Percentiles rank a stretch among this genome's conserved stretches.
phyloP scores from a whole-genome alignment of 371 early-diverging fungal species.

The Mortierella sp. region DNA sequence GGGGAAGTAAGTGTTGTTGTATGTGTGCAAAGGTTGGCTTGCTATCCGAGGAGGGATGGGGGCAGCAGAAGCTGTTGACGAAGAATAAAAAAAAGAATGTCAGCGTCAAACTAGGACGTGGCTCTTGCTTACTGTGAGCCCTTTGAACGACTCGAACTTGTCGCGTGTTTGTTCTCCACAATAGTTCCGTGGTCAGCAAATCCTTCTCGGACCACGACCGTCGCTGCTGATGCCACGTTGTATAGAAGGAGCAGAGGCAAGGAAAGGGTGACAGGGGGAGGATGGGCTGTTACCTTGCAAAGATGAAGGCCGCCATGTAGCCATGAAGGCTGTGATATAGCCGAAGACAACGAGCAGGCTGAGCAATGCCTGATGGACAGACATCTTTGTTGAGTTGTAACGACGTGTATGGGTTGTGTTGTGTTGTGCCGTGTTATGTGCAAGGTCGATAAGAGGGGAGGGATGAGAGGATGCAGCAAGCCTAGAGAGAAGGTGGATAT shows the following conservation, averaged over 20 bases:
- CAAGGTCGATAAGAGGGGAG: too few relatives aligned
- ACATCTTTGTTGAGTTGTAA: not conserved
- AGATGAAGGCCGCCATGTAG: not conserved
- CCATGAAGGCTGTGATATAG: not conserved
- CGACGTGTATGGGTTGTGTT: too few relatives aligned
- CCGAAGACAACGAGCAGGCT: not conserved
- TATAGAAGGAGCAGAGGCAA: too few relatives aligned
- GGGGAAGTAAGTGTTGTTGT: slow-evolving; percentile 43
- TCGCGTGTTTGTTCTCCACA: too few relatives aligned
- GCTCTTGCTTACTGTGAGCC: too few relatives aligned
- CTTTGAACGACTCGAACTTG: too few relatives aligned
- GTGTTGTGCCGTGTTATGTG: too few relatives aligned
- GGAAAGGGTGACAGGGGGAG: not conserved
- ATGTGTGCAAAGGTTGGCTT: slow-evolving; percentile 11
- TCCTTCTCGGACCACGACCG: too few relatives aligned
- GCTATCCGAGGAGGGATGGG: slow-evolving; percentile 34
- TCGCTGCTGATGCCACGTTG: too few relatives aligned
- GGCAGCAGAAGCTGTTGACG: slow-evolving; percentile 26
- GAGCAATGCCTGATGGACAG: not conserved
- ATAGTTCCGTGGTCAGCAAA: too few relatives aligned
- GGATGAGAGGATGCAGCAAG: too few relatives aligned
- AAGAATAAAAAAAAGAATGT: not conserved
- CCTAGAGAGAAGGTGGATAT: too few relatives aligned
- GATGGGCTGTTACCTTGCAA: not conserved
- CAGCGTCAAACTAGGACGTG: not conserved